Evolutionary conservation across 1,139 yeast species (phyloP).

Genomic region (Candida mesenterica): DNA sequence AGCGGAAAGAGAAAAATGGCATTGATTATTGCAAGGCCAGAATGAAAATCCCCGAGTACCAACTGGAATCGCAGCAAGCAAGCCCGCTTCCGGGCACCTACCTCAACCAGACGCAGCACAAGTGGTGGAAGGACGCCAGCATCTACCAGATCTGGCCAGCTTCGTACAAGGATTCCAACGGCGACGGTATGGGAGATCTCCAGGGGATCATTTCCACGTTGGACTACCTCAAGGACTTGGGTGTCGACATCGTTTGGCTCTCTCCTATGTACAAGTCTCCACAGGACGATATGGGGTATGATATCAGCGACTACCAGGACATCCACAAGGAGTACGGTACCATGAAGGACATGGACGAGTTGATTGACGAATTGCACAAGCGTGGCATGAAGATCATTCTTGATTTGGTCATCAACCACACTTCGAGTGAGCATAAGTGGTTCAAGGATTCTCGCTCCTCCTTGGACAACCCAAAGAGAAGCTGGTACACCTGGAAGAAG

Average conservation of each 20-base stretch:
- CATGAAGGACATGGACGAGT: slow-evolving; percentile 47
- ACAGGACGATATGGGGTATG: slow-evolving; percentile 64
- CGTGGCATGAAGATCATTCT: slow-evolving; percentile 52
- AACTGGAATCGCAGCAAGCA: too few relatives aligned
- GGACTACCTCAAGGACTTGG: slow-evolving; percentile 52
- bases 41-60: too few relatives aligned
- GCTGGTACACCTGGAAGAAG: slow-evolving; percentile 61
- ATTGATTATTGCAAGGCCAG: too few relatives aligned
- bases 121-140: slow-evolving; percentile 60
- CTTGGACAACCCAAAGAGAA: slow-evolving; percentile 52
- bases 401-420: slow-evolving; percentile 60
- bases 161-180: slow-evolving; percentile 54
- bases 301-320: slow-evolving; percentile 51
- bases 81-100: too few relatives aligned
- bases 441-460: slow-evolving; percentile 55
- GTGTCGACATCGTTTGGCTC: slow-evolving; percentile 55
- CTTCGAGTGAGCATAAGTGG: slow-evolving; percentile 57
- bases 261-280: slow-evolving; percentile 61
- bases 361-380: slow-evolving; percentile 47
- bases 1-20: too few relatives aligned
- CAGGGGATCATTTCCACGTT: slow-evolving; percentile 52
- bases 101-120: too few relatives aligned
- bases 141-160: slow-evolving; percentile 62
- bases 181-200: slow-evolving; percentile 58
- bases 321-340: slow-evolving; percentile 55